phyloP scores from a whole-genome alignment of 352 stramenopile genomes.

The Pythium vanterpoolii region DNA sequence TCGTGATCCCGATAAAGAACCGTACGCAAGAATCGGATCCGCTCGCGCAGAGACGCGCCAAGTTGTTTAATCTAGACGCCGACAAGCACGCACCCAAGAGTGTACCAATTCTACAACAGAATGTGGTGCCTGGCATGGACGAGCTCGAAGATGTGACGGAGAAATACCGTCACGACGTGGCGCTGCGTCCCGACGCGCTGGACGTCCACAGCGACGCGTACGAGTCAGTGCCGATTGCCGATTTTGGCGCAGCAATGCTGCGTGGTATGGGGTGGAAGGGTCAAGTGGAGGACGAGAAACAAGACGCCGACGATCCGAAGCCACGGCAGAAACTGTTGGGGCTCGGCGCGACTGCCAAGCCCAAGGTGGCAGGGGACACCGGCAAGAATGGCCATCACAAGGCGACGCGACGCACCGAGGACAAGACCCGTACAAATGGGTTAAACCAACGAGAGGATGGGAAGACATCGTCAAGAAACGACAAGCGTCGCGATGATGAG shows the following conservation, averaged over 20 bases:
- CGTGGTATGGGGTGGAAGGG: slow-evolving; percentile 97
- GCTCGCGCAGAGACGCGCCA: slow-evolving; percentile 24
- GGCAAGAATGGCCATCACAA: slow-evolving; percentile 36
- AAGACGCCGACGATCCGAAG: slow-evolving; percentile 43
- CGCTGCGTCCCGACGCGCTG: slow-evolving; percentile 70
- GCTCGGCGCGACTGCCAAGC: slow-evolving; percentile 86
- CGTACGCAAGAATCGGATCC: slow-evolving; percentile 13
- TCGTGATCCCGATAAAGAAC: slow-evolving; percentile 61
- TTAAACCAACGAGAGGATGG: slow-evolving; percentile 18
- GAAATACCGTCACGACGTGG: slow-evolving; percentile 83
- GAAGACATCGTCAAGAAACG: background rate
- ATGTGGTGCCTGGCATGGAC: slow-evolving; percentile 65
- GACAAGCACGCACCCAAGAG: slow-evolving; percentile 18
- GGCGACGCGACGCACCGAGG: slow-evolving; percentile 6
- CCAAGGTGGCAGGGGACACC: slow-evolving; percentile 37
- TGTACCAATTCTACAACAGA: slow-evolving; percentile 71
- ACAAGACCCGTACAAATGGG: slow-evolving; percentile 11
- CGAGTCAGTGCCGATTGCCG: slow-evolving; percentile 86
- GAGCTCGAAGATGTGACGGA: slow-evolving; percentile 68
- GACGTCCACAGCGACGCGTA: slow-evolving; percentile 87
- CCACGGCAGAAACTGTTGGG: slow-evolving; percentile 90
- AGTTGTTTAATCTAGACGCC: slow-evolving; percentile 36
- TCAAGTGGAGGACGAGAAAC: slow-evolving; percentile 38
- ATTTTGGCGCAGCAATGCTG: slow-evolving; percentile 95
- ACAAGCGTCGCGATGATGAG: background rate